Conservation (phyloP, 805 yeast genomes). For the Teunomyces funiuensis region DNA sequence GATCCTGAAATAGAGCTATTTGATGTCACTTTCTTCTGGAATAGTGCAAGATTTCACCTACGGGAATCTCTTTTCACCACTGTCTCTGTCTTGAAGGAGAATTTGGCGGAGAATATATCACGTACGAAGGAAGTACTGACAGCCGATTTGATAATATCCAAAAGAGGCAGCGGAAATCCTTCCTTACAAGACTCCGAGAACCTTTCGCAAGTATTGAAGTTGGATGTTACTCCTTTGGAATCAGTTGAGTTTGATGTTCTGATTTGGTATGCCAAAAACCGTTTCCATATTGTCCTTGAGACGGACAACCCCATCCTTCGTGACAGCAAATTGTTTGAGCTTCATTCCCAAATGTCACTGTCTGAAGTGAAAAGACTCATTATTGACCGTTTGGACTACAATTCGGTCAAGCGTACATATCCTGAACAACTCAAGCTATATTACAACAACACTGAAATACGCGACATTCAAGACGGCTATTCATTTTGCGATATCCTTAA, state of each 20-base stretch:
- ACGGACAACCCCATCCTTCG: slow-evolving; percentile 18
- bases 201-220: slow-evolving; percentile 14
- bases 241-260: slow-evolving; percentile 13
- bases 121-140: background rate
- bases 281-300: slow-evolving; percentile 18
- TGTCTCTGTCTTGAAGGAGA: slow-evolving; percentile 18
- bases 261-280: background rate
- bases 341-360: slow-evolving; percentile 18
- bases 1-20: slow-evolving; percentile 27
- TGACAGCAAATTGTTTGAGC: slow-evolving; percentile 20
- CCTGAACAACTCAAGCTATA: slow-evolving; percentile 24
- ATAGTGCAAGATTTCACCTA: slow-evolving; percentile 3
- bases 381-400: slow-evolving; percentile 19
- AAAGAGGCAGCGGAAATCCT: background rate
- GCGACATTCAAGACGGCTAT: slow-evolving; percentile 1
- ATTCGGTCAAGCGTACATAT: slow-evolving; percentile 25
- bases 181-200: slow-evolving; percentile 9
- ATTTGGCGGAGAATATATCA: slow-evolving; percentile 13
- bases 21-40: slow-evolving; percentile 19
- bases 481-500: background rate
- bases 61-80: slow-evolving; percentile 23
- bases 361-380: slow-evolving; percentile 19
- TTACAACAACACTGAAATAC: slow-evolving; percentile 8
- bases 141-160: background rate
- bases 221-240: slow-evolving; percentile 30